Evolutionary conservation across 2,329 filamentous ascomycete species (phyloP).

Genomic region (Colletotrichum karsti): DNA sequence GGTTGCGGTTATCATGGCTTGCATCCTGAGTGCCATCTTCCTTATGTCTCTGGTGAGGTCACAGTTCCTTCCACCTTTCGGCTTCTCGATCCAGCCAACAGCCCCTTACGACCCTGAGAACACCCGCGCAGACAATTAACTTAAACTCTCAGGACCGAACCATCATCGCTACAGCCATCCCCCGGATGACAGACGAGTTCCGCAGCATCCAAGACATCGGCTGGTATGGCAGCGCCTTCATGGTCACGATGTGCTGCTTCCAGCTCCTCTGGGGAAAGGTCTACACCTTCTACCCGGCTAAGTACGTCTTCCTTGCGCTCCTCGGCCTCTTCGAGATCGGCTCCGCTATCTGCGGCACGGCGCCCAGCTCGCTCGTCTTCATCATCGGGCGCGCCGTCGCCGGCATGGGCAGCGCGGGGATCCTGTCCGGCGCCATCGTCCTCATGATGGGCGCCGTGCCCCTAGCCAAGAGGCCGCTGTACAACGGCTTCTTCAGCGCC

Average conservation of each 20-base stretch:
- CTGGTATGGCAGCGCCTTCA: conserved; percentile 39
- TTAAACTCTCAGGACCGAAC: conserved; percentile 49
- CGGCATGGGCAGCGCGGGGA: conserved; percentile 49
- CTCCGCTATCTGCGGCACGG: conserved; percentile 41
- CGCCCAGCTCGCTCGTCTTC: conserved; percentile 40
- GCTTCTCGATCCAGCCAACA: too few relatives aligned
- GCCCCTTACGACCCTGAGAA: too few relatives aligned
- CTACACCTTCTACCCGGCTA: conserved; percentile 37
- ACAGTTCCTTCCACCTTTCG: too few relatives aligned
- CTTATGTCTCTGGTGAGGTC: neutral
- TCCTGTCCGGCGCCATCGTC: conserved; percentile 58
- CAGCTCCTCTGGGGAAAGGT: conserved; percentile 40
- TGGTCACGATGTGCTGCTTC: conserved; percentile 37
- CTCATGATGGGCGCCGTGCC: conserved; percentile 56
- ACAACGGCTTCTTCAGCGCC: conserved; percentile 45
- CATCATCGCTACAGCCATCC: conserved; percentile 52
- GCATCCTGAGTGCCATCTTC: conserved; percentile 1
- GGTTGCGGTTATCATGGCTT: neutral
- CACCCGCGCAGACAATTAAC: too few relatives aligned
- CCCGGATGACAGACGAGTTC: conserved; percentile 42
- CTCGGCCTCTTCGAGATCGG: conserved; percentile 38
- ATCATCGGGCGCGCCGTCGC: conserved; percentile 48
- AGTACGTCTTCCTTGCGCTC: conserved; percentile 34
- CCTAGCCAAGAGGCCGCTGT: conserved; percentile 39
- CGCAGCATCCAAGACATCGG: conserved; percentile 33